phyloP scores from a whole-genome alignment of 306 rosid species.

The Dicorynia guianensis region DNA sequence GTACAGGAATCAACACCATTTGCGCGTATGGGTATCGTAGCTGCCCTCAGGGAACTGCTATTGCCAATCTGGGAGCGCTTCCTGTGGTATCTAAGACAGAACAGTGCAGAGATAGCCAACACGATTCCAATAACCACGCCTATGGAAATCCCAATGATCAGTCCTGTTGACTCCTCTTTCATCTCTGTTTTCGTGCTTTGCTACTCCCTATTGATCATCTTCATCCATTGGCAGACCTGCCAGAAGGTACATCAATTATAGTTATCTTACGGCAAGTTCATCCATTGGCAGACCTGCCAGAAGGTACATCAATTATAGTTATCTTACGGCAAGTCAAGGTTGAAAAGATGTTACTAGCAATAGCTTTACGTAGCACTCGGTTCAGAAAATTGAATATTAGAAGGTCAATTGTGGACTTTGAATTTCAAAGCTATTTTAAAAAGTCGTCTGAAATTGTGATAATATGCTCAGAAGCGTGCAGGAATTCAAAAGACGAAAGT shows the following conservation, averaged over 20 bases:
- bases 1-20: conserved; percentile 88
- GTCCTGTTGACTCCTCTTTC: conserved; percentile 85
- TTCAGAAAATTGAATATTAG: conserved; percentile 33
- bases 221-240: conserved; percentile 66
- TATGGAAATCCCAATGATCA: conserved; percentile 89
- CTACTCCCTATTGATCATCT: conserved; percentile 52
- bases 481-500: conserved; percentile 27
- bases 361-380: conserved; percentile 26
- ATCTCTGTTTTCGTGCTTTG: conserved; percentile 52
- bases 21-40: conserved; percentile 82
- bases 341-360: conserved; percentile 8
- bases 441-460: conserved; percentile 33
- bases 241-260: conserved; percentile 35
- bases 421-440: conserved; percentile 43
- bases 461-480: not conserved
- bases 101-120: conserved; percentile 80
- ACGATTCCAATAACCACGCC: conserved; percentile 92
- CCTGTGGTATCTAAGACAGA: conserved; percentile 84
- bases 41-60: conserved; percentile 93
- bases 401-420: conserved; percentile 50
- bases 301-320: conserved; percentile 25
- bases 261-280: conserved; percentile 25
- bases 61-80: conserved; percentile 91
- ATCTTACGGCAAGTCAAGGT: conserved; percentile 9
- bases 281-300: conserved; percentile 64